Evolutionary conservation across 2,329 filamentous ascomycete species (phyloP).

Genomic region (Pyricularia pennisetigena): DNA sequence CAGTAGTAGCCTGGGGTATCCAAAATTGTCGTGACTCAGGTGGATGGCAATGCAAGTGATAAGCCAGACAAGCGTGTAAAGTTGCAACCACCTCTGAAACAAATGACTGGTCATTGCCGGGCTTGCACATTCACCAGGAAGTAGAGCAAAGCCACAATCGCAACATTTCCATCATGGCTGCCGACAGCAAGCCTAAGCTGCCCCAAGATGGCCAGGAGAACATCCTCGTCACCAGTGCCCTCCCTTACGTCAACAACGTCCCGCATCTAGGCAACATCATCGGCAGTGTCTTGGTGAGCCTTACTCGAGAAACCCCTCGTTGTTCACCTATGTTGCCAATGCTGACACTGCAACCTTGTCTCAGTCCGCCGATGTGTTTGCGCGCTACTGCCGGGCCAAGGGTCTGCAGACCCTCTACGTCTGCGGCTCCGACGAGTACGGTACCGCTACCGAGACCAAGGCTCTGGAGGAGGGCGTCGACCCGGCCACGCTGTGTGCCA

Average conservation of each 20-base stretch:
- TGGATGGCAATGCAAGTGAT: neutral
- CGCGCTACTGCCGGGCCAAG: slow-evolving; percentile 70
- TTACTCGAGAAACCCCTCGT: neutral
- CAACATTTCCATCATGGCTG: slow-evolving; percentile 2
- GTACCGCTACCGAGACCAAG: slow-evolving; percentile 91
- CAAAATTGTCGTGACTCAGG: neutral
- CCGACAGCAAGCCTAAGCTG: neutral
- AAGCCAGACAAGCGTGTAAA: neutral
- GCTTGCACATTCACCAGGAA: neutral
- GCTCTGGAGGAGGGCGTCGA: slow-evolving; percentile 74
- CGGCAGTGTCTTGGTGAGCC: slow-evolving; percentile 58
- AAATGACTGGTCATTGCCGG: neutral
- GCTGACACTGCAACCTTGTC: neutral
- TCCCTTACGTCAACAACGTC: slow-evolving; percentile 45
- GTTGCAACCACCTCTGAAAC: neutral
- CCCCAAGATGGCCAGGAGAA: slow-evolving; percentile 37
- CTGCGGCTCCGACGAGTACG: slow-evolving; percentile 63
- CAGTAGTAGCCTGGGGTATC: neutral
- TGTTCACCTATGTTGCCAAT: neutral
- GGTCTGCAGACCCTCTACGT: slow-evolving; percentile 74
- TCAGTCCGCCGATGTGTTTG: slow-evolving; percentile 71
- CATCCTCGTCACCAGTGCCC: slow-evolving; percentile 76
- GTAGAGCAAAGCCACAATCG: neutral
- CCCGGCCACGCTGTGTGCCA: slow-evolving; percentile 75
- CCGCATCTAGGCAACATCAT: slow-evolving; percentile 85